These are phyloP conservation scores for Cucurbita moschata DNA, from an alignment of 306 rosid genomes.

Conservation along the genomic window DNA sequence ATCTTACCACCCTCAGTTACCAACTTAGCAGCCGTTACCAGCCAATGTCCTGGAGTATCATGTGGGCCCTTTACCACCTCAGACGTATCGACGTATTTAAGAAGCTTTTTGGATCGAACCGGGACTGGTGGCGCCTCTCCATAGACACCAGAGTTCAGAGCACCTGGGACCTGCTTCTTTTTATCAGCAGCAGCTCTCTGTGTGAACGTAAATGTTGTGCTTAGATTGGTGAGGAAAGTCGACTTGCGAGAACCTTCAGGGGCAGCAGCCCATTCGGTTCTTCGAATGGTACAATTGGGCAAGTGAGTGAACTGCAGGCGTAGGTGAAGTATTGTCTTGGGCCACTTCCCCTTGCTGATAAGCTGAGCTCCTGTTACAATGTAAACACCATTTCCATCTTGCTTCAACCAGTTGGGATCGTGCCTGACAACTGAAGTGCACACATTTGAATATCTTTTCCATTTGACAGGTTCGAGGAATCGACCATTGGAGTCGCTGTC, in stretches of 20 bases:
- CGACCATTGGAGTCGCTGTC: constrained; percentile 33
- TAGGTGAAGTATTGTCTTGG: constrained; percentile 71
- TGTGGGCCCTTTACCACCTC: constrained; percentile 90
- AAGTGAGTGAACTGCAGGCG: constrained; percentile 57
- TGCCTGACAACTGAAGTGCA: constrained; percentile 74
- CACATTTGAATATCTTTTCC: constrained; percentile 79
- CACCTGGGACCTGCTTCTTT: constrained; percentile 53
- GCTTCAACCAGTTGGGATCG: constrained; percentile 66
- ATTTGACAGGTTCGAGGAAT: constrained; percentile 64
- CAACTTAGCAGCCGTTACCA: constrained; percentile 79
- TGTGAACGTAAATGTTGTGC: constrained; percentile 86
- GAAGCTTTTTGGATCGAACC: constrained; percentile 45
- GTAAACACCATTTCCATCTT: constrained; percentile 50
- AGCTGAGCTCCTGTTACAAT: constrained; percentile 90
- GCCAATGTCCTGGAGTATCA: constrained; percentile 88
- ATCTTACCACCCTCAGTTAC: constrained; percentile 66
- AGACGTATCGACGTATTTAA: constrained; percentile 56
- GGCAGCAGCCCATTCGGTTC: constrained; percentile 63
- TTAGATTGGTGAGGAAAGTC: constrained; percentile 64
- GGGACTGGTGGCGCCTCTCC: constrained; percentile 78
- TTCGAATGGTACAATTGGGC: constrained; percentile 60
- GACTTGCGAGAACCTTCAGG: constrained; percentile 67
- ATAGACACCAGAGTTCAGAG: constrained; percentile 72
- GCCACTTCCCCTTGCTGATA: constrained; percentile 74
- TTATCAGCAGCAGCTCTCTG: constrained; percentile 43